Percentiles rank a stretch among this genome's conserved stretches.
phyloP scores from a whole-genome alignment of 305 asterid species.

The Fraxinus sp. region DNA sequence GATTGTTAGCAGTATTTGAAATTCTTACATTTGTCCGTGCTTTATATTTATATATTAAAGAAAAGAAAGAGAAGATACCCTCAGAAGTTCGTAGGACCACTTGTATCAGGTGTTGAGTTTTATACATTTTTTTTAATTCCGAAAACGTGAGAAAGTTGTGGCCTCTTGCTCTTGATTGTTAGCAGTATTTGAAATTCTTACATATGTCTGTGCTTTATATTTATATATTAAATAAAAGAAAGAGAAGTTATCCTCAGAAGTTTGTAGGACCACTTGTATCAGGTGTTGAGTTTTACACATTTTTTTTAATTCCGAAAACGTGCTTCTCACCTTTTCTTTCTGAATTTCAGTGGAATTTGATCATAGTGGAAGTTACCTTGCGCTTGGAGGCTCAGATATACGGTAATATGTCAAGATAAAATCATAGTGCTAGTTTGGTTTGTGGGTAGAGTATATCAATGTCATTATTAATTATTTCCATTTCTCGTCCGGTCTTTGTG shows the following conservation, averaged over 20 bases:
- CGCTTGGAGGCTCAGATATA: conserved; percentile 83
- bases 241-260: neutral
- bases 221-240: neutral
- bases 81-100: neutral
- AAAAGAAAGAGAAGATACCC: neutral
- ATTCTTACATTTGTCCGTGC: neutral
- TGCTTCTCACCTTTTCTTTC: conserved; percentile 11
- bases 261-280: neutral
- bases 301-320: neutral
- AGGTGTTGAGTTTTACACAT: neutral
- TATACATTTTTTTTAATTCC: neutral
- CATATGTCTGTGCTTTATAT: neutral
- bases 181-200: neutral
- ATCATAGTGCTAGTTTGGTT: neutral
- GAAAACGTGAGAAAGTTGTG: neutral
- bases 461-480: neutral
- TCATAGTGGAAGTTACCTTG: conserved; percentile 93
- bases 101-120: neutral
- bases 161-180: neutral
- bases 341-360: conserved; percentile 83
- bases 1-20: neutral
- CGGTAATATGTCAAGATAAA: conserved; percentile 43
- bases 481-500: neutral
- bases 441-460: neutral
- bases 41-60: neutral